Evolutionary conservation across 768 basidiomycete genomes (phyloP).

Genomic region (Leccinum arenicola): DNA sequence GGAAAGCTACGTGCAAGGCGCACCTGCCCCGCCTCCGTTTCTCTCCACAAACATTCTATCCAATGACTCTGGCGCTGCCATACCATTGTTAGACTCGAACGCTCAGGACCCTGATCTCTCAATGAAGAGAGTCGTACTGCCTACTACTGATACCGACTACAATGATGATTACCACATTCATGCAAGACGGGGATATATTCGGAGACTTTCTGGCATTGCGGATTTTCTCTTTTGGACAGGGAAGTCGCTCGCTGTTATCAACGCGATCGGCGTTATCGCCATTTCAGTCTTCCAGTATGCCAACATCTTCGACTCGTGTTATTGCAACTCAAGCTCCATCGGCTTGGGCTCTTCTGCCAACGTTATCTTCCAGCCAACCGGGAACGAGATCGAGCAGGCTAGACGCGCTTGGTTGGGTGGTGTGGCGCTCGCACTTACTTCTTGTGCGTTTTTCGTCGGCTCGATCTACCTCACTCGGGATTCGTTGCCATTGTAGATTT

Average conservation of each 20-base stretch:
- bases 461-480: too few relatives aligned
- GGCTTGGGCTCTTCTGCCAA: constrained; percentile 24
- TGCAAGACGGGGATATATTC: background rate
- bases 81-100: background rate
- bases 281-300: constrained; percentile 31
- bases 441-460: too few relatives aligned
- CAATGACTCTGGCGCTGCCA: too few relatives aligned
- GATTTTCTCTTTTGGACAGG: constrained; percentile 25
- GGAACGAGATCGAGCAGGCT: constrained; percentile 31
- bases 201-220: background rate
- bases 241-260: constrained; percentile 27
- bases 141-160: background rate
- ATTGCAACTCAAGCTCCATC: constrained; percentile 27
- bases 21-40: too few relatives aligned
- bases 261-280: constrained; percentile 24
- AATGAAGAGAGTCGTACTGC: background rate
- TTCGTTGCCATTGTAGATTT: too few relatives aligned
- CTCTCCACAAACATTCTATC: too few relatives aligned
- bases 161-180: background rate
- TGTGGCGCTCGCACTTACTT: too few relatives aligned
- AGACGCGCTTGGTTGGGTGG: background rate
- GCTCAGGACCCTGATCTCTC: background rate
- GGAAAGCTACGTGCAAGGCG: too few relatives aligned
- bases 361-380: constrained; percentile 19
- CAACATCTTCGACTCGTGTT: constrained; percentile 27